Conservation (phyloP, 805 yeast genomes). For the Jamesozyma hellenica region DNA sequence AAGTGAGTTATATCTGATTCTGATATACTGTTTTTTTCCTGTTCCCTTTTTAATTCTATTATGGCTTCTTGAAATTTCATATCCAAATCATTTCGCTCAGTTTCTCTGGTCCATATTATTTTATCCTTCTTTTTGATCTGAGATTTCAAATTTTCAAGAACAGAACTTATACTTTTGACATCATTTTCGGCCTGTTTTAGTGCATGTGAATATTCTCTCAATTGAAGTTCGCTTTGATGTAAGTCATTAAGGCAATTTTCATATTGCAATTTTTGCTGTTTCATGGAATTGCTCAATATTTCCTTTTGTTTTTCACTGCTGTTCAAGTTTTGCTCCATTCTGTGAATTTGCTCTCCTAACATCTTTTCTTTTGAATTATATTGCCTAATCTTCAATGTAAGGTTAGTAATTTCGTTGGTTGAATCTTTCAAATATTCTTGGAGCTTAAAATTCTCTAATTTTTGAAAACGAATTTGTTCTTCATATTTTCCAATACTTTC, state of each 20-base stretch:
- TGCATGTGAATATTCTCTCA: constrained; percentile 39
- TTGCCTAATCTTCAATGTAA: constrained; percentile 36
- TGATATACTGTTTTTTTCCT: constrained; percentile 39
- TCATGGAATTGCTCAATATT: constrained; percentile 45
- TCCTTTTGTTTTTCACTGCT: constrained; percentile 45
- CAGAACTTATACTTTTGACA: constrained; percentile 41
- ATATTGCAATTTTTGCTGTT: constrained; percentile 58
- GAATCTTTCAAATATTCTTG: constrained; percentile 42
- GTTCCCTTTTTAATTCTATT: constrained; percentile 42
- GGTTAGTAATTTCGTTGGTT: constrained; percentile 34
- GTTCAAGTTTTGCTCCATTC: constrained; percentile 47
- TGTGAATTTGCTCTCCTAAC: constrained; percentile 33
- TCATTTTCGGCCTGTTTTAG: constrained; percentile 44
- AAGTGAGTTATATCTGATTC: constrained; percentile 48
- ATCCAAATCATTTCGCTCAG: constrained; percentile 41
- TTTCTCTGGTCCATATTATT: constrained; percentile 44
- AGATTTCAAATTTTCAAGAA: constrained; percentile 42
- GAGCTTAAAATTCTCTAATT: constrained; percentile 34
- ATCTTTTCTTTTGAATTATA: constrained; percentile 29
- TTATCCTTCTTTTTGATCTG: constrained; percentile 46
- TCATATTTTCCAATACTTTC: constrained; percentile 24
- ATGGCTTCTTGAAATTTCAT: constrained; percentile 46
- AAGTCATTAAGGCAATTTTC: constrained; percentile 64
- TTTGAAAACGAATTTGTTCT: constrained; percentile 24
- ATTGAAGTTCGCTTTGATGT: constrained; percentile 69